Evolutionary conservation across 1,284 basidiomycete species (phyloP).

Genomic region (Ustilago bromivora): DNA sequence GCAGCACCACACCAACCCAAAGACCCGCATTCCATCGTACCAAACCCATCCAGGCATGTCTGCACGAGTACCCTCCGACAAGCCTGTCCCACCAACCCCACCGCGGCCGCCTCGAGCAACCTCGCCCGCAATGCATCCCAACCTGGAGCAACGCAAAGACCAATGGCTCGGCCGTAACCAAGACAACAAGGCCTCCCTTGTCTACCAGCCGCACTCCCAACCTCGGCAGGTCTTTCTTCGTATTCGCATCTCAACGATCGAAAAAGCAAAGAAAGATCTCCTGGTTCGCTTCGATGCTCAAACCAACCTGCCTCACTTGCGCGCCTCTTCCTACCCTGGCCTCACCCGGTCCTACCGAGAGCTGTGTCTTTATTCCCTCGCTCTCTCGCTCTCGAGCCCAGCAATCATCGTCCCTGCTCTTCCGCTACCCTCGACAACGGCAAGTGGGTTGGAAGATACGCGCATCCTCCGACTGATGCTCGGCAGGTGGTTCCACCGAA

Average conservation of each 20-base stretch:
- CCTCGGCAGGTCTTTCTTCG: conserved; percentile 46
- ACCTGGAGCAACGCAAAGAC: conserved; percentile 42
- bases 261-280: conserved; percentile 54
- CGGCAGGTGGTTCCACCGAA: conserved; percentile 55
- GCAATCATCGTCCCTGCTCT: conserved; percentile 57
- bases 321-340: conserved; percentile 48
- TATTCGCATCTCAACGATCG: conserved; percentile 47
- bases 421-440: conserved; percentile 54
- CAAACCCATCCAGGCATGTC: conserved; percentile 26
- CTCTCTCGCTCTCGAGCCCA: conserved; percentile 47
- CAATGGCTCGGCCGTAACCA: conserved; percentile 15
- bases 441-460: conserved; percentile 51
- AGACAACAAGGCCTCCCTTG: conserved; percentile 17
- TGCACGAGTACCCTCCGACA: conserved; percentile 14
- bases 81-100: conserved; percentile 38
- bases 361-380: conserved; percentile 55
- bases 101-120: background rate
- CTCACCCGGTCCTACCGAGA: conserved; percentile 59
- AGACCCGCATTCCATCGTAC: conserved; percentile 18
- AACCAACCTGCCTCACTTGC: conserved; percentile 64
- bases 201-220: conserved; percentile 46
- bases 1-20: background rate
- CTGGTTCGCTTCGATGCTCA: conserved; percentile 53
- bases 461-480: conserved; percentile 57
- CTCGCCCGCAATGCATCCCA: conserved; percentile 23